These are phyloP conservation scores for Syzygium grande DNA, from an alignment of 345 rosid genomes.

Conservation along the genomic window DNA sequence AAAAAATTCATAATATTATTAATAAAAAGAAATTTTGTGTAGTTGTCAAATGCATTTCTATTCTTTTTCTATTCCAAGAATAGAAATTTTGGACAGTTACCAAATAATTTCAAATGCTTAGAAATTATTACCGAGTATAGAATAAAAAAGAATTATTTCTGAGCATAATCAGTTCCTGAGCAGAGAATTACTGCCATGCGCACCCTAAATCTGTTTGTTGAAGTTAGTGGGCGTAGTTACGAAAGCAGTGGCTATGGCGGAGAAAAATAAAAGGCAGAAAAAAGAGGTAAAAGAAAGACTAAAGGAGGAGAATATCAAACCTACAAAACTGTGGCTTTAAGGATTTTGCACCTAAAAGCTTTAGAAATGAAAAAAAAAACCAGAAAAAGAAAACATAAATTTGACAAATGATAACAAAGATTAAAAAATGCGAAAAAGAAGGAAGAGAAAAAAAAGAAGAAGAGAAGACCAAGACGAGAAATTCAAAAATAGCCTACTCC, in stretches of 20 bases:
- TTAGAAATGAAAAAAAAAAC: not conserved
- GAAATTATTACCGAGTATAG: too few species aligned
- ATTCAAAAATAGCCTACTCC: not conserved
- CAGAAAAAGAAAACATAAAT: too few species aligned
- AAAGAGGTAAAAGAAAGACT: not conserved
- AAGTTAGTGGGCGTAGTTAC: not conserved
- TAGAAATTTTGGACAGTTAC: too few species aligned
- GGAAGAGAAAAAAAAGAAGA: not conserved
- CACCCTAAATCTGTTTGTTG: not conserved
- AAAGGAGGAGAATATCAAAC: not conserved
- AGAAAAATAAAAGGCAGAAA: not conserved
- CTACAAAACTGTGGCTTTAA: not conserved
- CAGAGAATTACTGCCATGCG: too few species aligned
- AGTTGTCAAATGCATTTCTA: too few species aligned
- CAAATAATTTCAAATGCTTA: too few species aligned
- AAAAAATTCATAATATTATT: too few species aligned
- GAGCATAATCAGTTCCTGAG: too few species aligned
- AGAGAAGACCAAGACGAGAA: not conserved
- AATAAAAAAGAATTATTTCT: too few species aligned
- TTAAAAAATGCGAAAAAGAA: not conserved
- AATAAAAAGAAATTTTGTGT: too few species aligned
- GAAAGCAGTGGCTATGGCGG: not conserved
- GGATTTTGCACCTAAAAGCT: not conserved
- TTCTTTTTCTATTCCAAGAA: too few species aligned
- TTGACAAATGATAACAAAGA: not conserved